Evolutionary conservation across 495 filamentous ascomycete genomes (phyloP).

Genomic region (Neurospora tetrasperma): DNA sequence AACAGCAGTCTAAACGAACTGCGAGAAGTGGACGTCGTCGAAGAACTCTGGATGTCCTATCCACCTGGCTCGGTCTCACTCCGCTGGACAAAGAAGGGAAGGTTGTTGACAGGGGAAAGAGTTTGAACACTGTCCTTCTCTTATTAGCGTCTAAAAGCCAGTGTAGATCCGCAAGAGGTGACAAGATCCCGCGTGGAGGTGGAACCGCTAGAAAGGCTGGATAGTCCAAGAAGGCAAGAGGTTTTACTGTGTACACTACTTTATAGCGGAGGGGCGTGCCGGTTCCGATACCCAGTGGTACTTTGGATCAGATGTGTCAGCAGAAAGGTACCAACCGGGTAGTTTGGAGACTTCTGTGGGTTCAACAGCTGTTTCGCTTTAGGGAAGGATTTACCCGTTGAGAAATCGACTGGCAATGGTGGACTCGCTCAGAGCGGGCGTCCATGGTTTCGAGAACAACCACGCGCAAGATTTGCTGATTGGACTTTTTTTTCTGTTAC

Average conservation of each 20-base stretch:
- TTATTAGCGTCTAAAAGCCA: neutral
- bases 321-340: slow-evolving; percentile 1
- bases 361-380: slow-evolving; percentile 2
- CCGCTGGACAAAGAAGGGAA: slow-evolving; percentile 1
- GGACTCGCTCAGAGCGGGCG: neutral
- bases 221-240: slow-evolving; percentile 1
- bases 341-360: neutral
- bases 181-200: slow-evolving; percentile 14
- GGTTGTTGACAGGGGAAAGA: neutral
- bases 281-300: slow-evolving; percentile 10
- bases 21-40: neutral
- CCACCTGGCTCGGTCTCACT: neutral
- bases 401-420: neutral
- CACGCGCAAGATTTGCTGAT: neutral
- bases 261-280: slow-evolving; percentile 5
- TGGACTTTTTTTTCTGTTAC: neutral
- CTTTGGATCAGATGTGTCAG: neutral
- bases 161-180: slow-evolving; percentile 3
- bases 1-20: slow-evolving; percentile 6
- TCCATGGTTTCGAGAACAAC: neutral
- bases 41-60: neutral
- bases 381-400: neutral
- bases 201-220: slow-evolving; percentile 7
- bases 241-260: neutral
- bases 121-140: neutral